Evolutionary conservation across 2,329 filamentous ascomycete species (phyloP).

Genomic region (Pseudogymnoascus sp.): DNA sequence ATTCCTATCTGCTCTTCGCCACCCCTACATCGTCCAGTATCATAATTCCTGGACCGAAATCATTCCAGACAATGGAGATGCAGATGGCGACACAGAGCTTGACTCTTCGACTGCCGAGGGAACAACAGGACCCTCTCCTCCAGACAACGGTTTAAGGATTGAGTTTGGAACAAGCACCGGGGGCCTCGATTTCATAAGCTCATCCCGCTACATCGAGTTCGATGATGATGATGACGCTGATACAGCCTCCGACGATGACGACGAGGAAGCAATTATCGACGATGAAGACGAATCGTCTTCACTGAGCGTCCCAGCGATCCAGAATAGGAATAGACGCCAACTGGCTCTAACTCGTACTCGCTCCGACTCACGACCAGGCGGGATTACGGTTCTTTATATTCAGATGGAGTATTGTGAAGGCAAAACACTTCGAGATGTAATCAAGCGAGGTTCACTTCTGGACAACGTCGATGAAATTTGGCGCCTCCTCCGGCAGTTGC

Average conservation of each 20-base stretch:
- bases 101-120: constrained; percentile 31
- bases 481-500: constrained; percentile 82
- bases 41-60: constrained; percentile 94
- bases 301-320: constrained; percentile 13
- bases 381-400: constrained; percentile 5
- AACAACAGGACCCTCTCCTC: constrained; percentile 22
- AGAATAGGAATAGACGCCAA: constrained; percentile 19
- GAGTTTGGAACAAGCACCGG: constrained; percentile 52
- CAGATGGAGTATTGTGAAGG: constrained; percentile 95
- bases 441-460: constrained; percentile 65
- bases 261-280: constrained; percentile 30
- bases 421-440: constrained; percentile 79
- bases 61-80: constrained; percentile 43
- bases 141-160: constrained; percentile 21
- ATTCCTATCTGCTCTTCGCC: constrained; percentile 83
- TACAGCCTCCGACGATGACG: constrained; percentile 34
- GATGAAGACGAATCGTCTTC: constrained; percentile 29
- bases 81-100: constrained; percentile 50
- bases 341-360: constrained; percentile 22
- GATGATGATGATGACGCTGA: constrained; percentile 49
- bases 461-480: constrained; percentile 68
- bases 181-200: constrained; percentile 89
- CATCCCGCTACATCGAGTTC: constrained; percentile 73
- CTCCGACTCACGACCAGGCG: constrained; percentile 20
- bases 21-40: constrained; percentile 82